Base-by-base conservation (phyloP, 768 basidiomycete species). In the Cystofilobasidium macerans region DNA sequence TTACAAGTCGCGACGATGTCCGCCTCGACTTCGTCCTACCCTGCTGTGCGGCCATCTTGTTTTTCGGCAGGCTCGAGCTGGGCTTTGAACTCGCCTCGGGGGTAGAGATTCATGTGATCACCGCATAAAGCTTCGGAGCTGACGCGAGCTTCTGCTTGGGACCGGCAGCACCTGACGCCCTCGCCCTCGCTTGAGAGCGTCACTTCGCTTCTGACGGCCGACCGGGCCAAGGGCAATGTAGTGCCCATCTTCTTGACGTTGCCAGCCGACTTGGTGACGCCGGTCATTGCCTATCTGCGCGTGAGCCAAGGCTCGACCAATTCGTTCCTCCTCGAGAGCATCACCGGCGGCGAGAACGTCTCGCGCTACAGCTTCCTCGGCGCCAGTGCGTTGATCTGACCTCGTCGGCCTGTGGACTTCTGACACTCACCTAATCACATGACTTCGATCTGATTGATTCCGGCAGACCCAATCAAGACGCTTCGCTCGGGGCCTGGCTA, bases 331-430 rank as follows among this genome's bases (percentile, higher is more conserved):
- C 82, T 99, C 48, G 95, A 99, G 76, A 92, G 89, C 54, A 87
- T 98, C 51, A 81, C 89, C 33, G 87, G 83, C 33, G 93, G 92
- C 47, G 90, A 95, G 79, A 89, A 84, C 74, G 79, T 94, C 57
- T 92, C 88, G 38, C 84, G 95, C 61, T 99, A 94, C 77, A 91
- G 89, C 72, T 98, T 97, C 77, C 87, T 99, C 68, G 95, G 95
- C 43, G 85, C 92, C 75, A 89, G 94, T 94, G 73, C 73, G 81
- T 76, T 47, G 13, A 12, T 36, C 1, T 14, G 38, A 42, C 18
- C 7, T 6, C 28, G 3, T 33, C 35, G 12, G 33, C n/a, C 36
- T 20, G 16, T 9, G 35, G 6, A 14, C 38, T 35, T 4, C 38
- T 26, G 24, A 58, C 36, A 38, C 33, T 32, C 30, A 5, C 30